Evolutionary conservation across 164 flowering plant species (phyloP), one percentile per base, ranked within the genome.

Genomic region (Stephania yunnanensis): DNA sequence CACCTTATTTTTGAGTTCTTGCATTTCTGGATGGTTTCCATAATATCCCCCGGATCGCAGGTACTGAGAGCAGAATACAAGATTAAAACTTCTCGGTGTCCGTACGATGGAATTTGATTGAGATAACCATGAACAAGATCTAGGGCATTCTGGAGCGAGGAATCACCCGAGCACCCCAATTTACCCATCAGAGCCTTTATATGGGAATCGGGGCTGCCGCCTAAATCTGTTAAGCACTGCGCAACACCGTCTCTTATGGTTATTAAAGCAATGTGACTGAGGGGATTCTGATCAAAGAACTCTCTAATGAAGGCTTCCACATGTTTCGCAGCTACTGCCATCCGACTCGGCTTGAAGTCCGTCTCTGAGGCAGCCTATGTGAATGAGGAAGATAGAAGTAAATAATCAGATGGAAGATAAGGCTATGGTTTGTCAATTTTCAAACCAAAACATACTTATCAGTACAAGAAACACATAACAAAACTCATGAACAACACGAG

Each of bases 141-240:
- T 31, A 95, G 82, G 44, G 94, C 93, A 83, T 95, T 95, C 82
- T 95, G 97, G 52, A 95, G 84, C 46, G 98, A 95, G 29, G 97
- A 75, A 71, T 95, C 98, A 75, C 98, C 98, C 44, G 97, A 95
- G 78, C 90, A 87, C 78, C 81, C 92, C 85, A 92, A 81, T 79
- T 95, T 91, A 42, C 86, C 83, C 86, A 85, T 85, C 87, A 91
- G 82, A 71, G 96, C 90, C 84, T 87, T 90, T 58, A 92, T 83
- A 87, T 95, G 98, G 75, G 92, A 87, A 81, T 95, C 97, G 17
- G 98, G 98, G 83, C 97, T 95, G 29, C 97, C 97, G 83, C 97
- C 97, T 76, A 95, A 90, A 78, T 92, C 97, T 6, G 97, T 92
- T 77, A 95, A 83, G 86, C 87, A 83, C 48, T 91, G 87, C 77